Evolutionary conservation across 78 protist species (phyloP).

Genomic region (Diacronema lutheri): DNA sequence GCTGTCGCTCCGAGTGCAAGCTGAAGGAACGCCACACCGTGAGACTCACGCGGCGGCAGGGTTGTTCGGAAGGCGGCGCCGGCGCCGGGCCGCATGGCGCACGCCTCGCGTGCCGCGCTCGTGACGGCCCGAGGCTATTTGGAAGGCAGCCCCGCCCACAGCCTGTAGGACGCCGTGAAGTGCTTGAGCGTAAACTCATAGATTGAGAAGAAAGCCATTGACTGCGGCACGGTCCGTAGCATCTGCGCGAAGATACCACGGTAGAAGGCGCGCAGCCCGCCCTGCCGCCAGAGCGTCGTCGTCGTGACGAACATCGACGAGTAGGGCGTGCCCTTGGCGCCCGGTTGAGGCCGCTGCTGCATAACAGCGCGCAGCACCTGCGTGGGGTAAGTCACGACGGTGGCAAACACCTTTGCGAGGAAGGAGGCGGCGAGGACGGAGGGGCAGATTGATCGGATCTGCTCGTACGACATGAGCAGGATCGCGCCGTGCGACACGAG

Average conservation of each 20-base stretch:
- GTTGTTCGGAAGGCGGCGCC: too few species aligned
- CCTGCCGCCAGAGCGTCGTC: background rate
- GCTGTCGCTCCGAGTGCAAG: too few species aligned
- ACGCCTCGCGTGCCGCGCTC: too few species aligned
- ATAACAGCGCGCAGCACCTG: background rate
- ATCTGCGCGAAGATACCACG: background rate
- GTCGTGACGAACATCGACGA: background rate
- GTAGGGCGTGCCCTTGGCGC: background rate
- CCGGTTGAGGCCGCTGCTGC: background rate
- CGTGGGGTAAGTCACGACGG: background rate
- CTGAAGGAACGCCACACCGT: too few species aligned
- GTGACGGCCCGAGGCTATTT: too few species aligned
- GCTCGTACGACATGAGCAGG: background rate
- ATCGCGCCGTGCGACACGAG: constrained; percentile 2
- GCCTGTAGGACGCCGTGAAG: too few species aligned
- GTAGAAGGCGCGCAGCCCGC: background rate
- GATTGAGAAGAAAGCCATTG: background rate
- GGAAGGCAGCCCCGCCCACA: too few species aligned
- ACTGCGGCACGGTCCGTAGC: background rate
- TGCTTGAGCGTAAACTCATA: background rate
- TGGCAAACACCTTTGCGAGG: background rate
- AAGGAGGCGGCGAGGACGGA: background rate
- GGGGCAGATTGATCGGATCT: background rate
- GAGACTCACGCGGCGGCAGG: too few species aligned
- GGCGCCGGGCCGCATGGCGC: too few species aligned